Evolutionary conservation across 176 grass and related monocot genomes (phyloP), one percentile per base, ranked within the genome.

Genomic region (Chloris gayana): DNA sequence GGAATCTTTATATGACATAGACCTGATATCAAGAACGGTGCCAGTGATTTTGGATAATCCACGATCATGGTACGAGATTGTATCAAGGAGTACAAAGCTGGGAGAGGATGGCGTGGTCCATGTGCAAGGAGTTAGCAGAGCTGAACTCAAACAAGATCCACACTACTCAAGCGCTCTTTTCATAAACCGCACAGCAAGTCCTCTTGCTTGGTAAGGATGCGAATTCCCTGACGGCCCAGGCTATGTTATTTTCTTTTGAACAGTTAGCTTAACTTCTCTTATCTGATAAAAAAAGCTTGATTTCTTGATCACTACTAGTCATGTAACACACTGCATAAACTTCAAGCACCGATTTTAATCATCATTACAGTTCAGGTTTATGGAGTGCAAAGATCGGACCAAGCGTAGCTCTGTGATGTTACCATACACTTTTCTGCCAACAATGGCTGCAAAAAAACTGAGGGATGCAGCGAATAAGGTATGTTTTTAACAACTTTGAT

Each of bases 351-450:
- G 73, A 80, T 73, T 71, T 89, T 94, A 87, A 90, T 88, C 79
- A 84, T 85, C 69, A 91, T 89, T 87, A 80, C 80, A 89, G 87
- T 93, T 86, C 84, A 99, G 96, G 92, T 99, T 99, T 95, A 94
- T 92, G 84, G 96, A 95, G 86, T 99, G 96, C 84, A 98, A 95
- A 85, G 88, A 93, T 79, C 84, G 96, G 64, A 91, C 88, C 72
- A 87, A 87, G 73, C 88, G 79, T 67, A 93, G 77, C 66, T 98
- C 90, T 77, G 92, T 98, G 80, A 86, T 88, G 86, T 76, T 98
- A 33, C 84, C 96, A 68, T 91, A 95, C 79, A 89, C 84, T 76
- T 89, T 98, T 88, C 79, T 98, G 69, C 96, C 92, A 78, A 79
- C 45, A 74, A 95, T 93, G 92, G 84, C 92, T 39, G 64, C 92